A percentile compares a stretch with the other conserved stretches of the same genome.
phyloP scores from a whole-genome alignment of 73 alveolate genomes.

The Tetrahymena thermophila region DNA sequence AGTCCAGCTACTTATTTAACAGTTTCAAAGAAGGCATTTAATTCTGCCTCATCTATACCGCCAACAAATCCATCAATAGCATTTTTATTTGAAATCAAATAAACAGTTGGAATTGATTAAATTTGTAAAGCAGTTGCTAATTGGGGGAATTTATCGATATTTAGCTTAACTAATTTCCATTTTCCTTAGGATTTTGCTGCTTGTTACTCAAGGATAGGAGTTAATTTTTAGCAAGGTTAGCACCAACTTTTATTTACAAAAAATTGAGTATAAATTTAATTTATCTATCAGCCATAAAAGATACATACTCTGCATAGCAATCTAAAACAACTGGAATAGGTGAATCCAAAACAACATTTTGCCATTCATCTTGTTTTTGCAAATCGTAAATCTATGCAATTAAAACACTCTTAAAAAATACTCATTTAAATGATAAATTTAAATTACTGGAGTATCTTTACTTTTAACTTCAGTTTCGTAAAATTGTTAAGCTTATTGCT shows the following conservation, averaged over 20 bases:
- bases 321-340: conserved; percentile 51
- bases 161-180: conserved; percentile 47
- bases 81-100: conserved; percentile 31
- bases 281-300: background rate
- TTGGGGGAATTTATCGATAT: conserved; percentile 51
- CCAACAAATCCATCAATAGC: conserved; percentile 52
- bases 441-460: background rate
- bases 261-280: background rate
- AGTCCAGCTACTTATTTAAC: conserved; percentile 18
- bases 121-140: conserved; percentile 48
- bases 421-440: background rate
- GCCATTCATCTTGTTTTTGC: conserved; percentile 26
- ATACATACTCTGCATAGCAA: conserved; percentile 49
- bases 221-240: conserved; percentile 44
- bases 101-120: conserved; percentile 51
- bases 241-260: conserved; percentile 37
- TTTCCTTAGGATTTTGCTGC: conserved; percentile 34
- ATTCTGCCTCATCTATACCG: conserved; percentile 9
- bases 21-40: conserved; percentile 42
- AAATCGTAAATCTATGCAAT: background rate
- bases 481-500: background rate
- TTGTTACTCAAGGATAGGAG: conserved; percentile 48
- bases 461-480: background rate
- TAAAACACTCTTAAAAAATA: background rate
- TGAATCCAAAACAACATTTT: conserved; percentile 33